Percentiles rank a stretch among this genome's conserved stretches.
phyloP scores from a whole-genome alignment of 768 basidiomycete species.

The button mushroom (Agaricus bisporus) region DNA sequence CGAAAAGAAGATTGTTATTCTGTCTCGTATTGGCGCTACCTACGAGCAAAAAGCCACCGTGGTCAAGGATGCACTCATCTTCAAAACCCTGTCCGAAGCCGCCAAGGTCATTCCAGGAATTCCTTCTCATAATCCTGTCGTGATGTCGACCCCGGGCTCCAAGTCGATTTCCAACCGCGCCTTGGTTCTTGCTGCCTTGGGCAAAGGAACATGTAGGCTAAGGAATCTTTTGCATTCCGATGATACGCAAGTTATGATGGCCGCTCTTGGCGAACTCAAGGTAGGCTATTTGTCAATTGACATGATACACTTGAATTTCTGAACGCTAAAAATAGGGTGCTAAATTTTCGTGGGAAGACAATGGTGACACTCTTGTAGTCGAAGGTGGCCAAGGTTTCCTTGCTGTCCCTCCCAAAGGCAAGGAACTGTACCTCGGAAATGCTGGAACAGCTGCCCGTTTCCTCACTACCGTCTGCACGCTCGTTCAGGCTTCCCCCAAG shows the following conservation, averaged over 20 bases:
- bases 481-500: constrained; percentile 49
- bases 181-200: constrained; percentile 88
- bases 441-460: constrained; percentile 98
- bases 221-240: constrained; percentile 93
- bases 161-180: constrained; percentile 97
- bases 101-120: constrained; percentile 66
- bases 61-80: constrained; percentile 76
- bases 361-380: constrained; percentile 92
- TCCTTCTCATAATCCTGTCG: constrained; percentile 52
- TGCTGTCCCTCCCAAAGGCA: constrained; percentile 68
- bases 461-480: constrained; percentile 92
- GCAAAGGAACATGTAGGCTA: constrained; percentile 79
- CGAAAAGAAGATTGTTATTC: constrained; percentile 90
- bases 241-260: constrained; percentile 99
- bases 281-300: constrained; percentile 30
- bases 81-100: constrained; percentile 75
- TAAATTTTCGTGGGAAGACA: constrained; percentile 91
- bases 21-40: constrained; percentile 87
- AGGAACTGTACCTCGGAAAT: constrained; percentile 92
- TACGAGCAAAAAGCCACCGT: constrained; percentile 88
- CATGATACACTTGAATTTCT: not conserved
- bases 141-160: constrained; percentile 90
- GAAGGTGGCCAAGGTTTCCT: constrained; percentile 80
- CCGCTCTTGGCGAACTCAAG: constrained; percentile 82
- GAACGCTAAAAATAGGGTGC: constrained; percentile 57